Evolutionary conservation across 148 eudicot genomes (phyloP).

Genomic region (Agrostemma githago): DNA sequence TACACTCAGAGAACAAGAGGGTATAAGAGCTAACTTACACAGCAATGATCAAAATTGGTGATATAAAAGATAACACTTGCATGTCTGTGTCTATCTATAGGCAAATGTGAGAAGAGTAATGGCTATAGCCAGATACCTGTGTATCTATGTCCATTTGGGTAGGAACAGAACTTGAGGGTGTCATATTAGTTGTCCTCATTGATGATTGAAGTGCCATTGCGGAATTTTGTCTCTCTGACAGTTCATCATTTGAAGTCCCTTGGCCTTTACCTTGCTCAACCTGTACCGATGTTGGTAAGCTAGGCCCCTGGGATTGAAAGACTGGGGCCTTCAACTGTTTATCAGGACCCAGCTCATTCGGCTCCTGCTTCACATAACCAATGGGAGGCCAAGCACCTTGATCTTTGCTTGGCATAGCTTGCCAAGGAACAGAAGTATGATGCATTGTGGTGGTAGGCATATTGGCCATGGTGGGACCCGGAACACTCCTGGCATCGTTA

Average conservation of each 20-base stretch:
- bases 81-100: not conserved
- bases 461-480: constrained; percentile 36
- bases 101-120: constrained; percentile 4
- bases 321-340: constrained; percentile 41
- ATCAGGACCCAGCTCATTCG: constrained; percentile 49
- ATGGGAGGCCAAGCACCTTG: constrained; percentile 41
- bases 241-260: constrained; percentile 40
- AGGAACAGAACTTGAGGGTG: constrained; percentile 30
- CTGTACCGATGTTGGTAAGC: constrained; percentile 36
- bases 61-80: not conserved
- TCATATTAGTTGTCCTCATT: constrained; percentile 23
- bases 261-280: constrained; percentile 45
- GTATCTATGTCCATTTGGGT: constrained; percentile 38
- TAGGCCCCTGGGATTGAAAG: constrained; percentile 37
- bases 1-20: not conserved
- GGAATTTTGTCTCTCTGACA: constrained; percentile 51
- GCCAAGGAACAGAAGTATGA: constrained; percentile 52
- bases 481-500: constrained; percentile 42
- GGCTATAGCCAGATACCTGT: constrained; percentile 34
- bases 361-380: constrained; percentile 64
- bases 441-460: constrained; percentile 32
- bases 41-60: not conserved
- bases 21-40: not conserved
- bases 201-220: constrained; percentile 36
- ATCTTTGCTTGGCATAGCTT: constrained; percentile 39